Conservation (phyloP, 2,329 filamentous ascomycete species). For the Hymenoscyphus albidus region DNA sequence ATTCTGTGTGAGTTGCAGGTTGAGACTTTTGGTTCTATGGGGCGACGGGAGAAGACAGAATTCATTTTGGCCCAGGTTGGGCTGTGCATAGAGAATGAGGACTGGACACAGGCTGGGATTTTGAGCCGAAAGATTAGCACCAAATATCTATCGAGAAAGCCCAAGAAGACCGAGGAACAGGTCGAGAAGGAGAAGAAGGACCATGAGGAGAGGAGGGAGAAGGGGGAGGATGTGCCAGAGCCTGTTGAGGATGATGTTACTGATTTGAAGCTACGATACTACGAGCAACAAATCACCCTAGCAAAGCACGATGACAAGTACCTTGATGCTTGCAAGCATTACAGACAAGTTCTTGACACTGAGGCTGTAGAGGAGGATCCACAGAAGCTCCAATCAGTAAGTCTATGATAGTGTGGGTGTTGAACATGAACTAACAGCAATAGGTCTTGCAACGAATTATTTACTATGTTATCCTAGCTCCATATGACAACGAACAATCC, state of each 20-base stretch:
- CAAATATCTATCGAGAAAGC: constrained; percentile 82
- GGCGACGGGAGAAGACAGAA: constrained; percentile 93
- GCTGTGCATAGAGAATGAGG: constrained; percentile 89
- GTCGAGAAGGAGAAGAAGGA: constrained; percentile 88
- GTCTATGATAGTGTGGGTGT: constrained; percentile 33
- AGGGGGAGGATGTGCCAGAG: constrained; percentile 73
- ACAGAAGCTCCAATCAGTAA: constrained; percentile 77
- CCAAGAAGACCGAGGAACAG: constrained; percentile 85
- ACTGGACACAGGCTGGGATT: constrained; percentile 95
- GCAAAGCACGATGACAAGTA: constrained; percentile 98
- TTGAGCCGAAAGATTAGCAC: constrained; percentile 96
- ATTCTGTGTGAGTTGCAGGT: constrained; percentile 97
- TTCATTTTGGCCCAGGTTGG: constrained; percentile 95
- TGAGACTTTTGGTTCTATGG: constrained; percentile 98
- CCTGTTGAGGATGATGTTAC: constrained; percentile 86
- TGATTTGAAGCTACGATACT: constrained; percentile 91
- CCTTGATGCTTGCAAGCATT: constrained; percentile 96
- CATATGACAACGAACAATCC: constrained; percentile 97
- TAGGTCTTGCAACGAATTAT: constrained; percentile 91
- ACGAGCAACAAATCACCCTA: constrained; percentile 93
- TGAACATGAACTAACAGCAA: constrained; percentile 17
- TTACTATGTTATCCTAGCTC: constrained; percentile 94
- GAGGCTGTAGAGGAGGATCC: constrained; percentile 91
- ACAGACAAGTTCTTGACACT: constrained; percentile 93
- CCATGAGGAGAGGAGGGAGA: constrained; percentile 77